Percentiles rank a stretch among this genome's conserved stretches.
These are phyloP conservation scores for Barbarea vulgaris DNA, from an alignment of 345 rosid species.

Conservation along the genomic window DNA sequence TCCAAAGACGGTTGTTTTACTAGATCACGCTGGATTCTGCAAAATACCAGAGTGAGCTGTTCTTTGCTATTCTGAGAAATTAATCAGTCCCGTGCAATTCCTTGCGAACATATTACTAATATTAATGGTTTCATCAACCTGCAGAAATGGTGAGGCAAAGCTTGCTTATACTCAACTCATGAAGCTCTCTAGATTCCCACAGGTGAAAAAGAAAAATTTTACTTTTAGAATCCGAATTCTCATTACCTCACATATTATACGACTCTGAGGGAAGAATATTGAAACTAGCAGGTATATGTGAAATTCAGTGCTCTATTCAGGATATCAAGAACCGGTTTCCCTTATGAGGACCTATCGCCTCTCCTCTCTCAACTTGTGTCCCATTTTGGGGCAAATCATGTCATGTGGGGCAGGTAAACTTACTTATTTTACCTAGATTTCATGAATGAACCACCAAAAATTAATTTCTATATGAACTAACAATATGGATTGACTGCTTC, in stretches of 20 bases:
- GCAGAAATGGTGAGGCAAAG: constrained; percentile 73
- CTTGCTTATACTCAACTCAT: constrained; percentile 63
- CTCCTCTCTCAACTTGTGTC: constrained; percentile 64
- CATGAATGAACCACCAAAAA: neutral
- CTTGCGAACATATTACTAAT: constrained; percentile 14
- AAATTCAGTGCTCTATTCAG: constrained; percentile 90
- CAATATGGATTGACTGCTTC: constrained; percentile 17
- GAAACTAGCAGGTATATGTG: constrained; percentile 61
- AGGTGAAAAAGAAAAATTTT: constrained; percentile 48
- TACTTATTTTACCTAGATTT: neutral
- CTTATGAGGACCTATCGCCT: constrained; percentile 62
- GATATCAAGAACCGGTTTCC: constrained; percentile 69
- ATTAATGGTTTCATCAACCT: constrained; percentile 27
- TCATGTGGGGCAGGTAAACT: constrained; percentile 94
- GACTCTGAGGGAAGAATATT: constrained; percentile 24
- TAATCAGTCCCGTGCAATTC: constrained; percentile 8
- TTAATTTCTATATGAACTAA: neutral
- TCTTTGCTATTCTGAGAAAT: constrained; percentile 12
- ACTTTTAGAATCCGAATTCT: neutral
- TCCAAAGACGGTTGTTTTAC: constrained; percentile 70
- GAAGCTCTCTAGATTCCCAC: constrained; percentile 75
- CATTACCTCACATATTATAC: constrained; percentile 8
- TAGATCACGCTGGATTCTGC: constrained; percentile 95
- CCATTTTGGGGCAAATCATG: constrained; percentile 67
- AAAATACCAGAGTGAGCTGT: constrained; percentile 69